These are phyloP conservation scores for Dothidotthia symphoricarpi DNA, from an alignment of 2,329 filamentous ascomycete species.

Conservation along the genomic window DNA sequence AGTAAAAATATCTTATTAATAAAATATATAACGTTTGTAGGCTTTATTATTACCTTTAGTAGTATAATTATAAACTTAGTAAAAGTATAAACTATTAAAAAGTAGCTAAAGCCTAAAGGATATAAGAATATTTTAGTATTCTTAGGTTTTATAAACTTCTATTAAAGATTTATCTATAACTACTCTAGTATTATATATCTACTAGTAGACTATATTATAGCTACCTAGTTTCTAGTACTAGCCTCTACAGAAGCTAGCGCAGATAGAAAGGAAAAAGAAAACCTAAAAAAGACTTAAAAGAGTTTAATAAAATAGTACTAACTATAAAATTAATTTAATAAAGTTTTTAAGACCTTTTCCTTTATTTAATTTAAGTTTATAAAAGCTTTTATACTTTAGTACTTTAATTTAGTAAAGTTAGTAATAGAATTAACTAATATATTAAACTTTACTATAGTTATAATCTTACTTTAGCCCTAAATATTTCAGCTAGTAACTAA, in stretches of 20 bases:
- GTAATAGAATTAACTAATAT: background rate
- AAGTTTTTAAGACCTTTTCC: background rate
- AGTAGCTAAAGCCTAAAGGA: background rate
- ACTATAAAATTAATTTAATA: background rate
- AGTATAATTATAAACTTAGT: background rate
- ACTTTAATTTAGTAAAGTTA: no score
- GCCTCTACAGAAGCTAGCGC: no score
- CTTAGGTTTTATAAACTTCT: constrained; percentile 1
- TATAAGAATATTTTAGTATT: background rate
- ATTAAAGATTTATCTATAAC: background rate
- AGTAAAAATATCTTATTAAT: background rate
- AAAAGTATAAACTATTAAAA: background rate
- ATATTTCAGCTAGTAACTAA: no score
- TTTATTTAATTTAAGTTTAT: background rate
- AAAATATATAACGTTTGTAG: background rate
- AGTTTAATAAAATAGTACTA: no score
- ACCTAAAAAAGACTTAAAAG: no score
- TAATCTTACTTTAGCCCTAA: no score
- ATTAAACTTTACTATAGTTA: no score
- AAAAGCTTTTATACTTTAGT: no score
- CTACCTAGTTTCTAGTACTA: background rate
- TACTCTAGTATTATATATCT: background rate
- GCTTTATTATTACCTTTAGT: background rate
- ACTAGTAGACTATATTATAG: constrained; percentile 1
- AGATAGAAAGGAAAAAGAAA: no score